Evolutionary conservation across 345 rosid genomes (phyloP), one percentile per base, ranked within the genome.

Genomic region (Dovyalis caffra): DNA sequence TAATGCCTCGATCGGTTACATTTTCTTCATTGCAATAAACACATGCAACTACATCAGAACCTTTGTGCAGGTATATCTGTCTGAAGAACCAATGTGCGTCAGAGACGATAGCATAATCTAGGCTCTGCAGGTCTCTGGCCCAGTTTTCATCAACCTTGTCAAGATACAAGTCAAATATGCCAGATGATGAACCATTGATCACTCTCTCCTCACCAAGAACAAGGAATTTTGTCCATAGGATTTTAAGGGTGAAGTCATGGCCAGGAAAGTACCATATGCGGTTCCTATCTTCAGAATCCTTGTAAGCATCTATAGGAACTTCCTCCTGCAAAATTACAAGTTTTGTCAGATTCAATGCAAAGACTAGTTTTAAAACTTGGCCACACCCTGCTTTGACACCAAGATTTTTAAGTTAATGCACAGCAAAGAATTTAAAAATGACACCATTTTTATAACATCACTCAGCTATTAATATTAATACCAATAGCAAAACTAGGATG

Each of bases 21-120:
- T 86, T 86, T 5, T 85, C 85, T 6, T 76, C 77, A n/a, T 81
- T 77, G 77, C 97, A 93, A 72, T 78, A 91, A 25, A 91, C 88
- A 62, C 99, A 95, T 5, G 90, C 93, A 1, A 87, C 45, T 8
- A 76, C 47, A 3, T 87, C 64, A 0, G 75, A 65, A 28, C 86
- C 86, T 28, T 74, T 40, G 8, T 89, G 85, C 4, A 93, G 71
- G 82, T 83, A 75, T 71, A 91, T 72, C 6, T 86, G 90, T 67
- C 96, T 83, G 82, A 91, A 91, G 76, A 91, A 93, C 99, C 97
- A 90, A 31, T 90, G 97, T 25, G 81, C 97, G 15, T 64, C 69
- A 0, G 99, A 91, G 77, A 95, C 71, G 76, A 95, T 70, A 15
- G 86, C 86, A 11, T 87, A 83, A 66, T 92, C 97, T 4, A 78